phyloP scores from a whole-genome alignment of 1,284 basidiomycete genomes.

The Wolfiporia cocos region DNA sequence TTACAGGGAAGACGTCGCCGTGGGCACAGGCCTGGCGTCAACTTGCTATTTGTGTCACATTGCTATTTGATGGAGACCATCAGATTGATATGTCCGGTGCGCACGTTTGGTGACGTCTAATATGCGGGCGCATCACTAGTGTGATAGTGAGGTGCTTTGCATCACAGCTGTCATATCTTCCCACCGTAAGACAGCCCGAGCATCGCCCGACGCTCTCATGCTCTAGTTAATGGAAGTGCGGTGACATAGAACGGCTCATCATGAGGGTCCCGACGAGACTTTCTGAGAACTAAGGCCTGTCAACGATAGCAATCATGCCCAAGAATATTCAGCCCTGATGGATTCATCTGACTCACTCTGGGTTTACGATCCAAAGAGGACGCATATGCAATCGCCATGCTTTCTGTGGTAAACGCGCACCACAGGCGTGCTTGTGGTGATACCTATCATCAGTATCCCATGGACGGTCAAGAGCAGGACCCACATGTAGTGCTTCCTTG shows the following conservation, averaged over 20 bases:
- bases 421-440: conserved; percentile 50
- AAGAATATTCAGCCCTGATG: conserved; percentile 32
- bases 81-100: too few species aligned
- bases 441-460: neutral
- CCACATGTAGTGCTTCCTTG: conserved; percentile 21
- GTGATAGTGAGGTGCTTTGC: too few species aligned
- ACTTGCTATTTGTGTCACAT: too few species aligned
- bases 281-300: conserved; percentile 17
- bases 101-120: too few species aligned
- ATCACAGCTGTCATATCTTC: too few species aligned
- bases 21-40: too few species aligned
- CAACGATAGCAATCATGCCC: neutral
- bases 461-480: conserved; percentile 5
- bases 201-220: too few species aligned
- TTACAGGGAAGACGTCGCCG: too few species aligned
- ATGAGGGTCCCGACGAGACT: conserved; percentile 9
- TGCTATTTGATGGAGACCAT: too few species aligned
- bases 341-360: conserved; percentile 36
- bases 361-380: conserved; percentile 45
- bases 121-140: too few species aligned
- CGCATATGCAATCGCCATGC: conserved; percentile 71
- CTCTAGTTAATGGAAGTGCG: conserved; percentile 14
- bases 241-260: conserved; percentile 15
- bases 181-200: too few species aligned
- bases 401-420: conserved; percentile 78